Evolutionary conservation across 2,329 filamentous ascomycete genomes (phyloP), one percentile per base, ranked within the genome.

Genomic region (Fusarium continuum): DNA sequence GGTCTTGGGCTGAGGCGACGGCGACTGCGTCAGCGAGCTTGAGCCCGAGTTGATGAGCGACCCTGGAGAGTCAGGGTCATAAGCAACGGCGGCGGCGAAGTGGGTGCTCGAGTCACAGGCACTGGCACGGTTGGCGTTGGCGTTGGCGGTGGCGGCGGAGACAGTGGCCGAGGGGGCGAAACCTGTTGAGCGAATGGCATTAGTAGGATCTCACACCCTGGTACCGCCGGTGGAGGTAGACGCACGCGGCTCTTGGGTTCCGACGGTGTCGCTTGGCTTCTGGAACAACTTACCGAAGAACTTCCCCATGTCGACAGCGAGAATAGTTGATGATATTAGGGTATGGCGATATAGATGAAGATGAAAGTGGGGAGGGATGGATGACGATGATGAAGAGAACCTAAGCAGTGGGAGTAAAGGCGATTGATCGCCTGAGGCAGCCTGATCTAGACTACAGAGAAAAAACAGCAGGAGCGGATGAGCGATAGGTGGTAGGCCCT

Each of bases 1-100:
- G 66, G 75, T 76, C 61, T 67, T 67, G 49, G 75, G 73, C 64
- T 76, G 74, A 65, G 74, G 74, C 68, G 75, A 76, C 55, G 74
- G 72, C 57, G 73, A 74, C 65, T 73, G 74, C 65, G 74, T 75
- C 68, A 73, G 70, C 62, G 74, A 74, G 56, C 64, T 69, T 57
- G 74, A 76, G 56, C 64, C 67, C 58, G 73, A 76, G 65, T 70
- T 72, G 64, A 75, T 70, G 51, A 63, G 62, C 45, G 73, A 74
- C 57, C 68, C 73, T 64, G 73, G 72, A 65, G 74, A 75, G 67
- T 73, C 73, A 68, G 72, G 68, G 62, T 65, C 64, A 64, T 65
- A 64, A 66, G 65, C 60, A 64, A 69, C 62, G 60, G 60, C 56
- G 55, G 60, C 54, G 69, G 60, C 58, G 61, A 68, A 64, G 66